Evolutionary conservation across 2,329 filamentous ascomycete species (phyloP).

Genomic region (Harringtonia lauricola): DNA sequence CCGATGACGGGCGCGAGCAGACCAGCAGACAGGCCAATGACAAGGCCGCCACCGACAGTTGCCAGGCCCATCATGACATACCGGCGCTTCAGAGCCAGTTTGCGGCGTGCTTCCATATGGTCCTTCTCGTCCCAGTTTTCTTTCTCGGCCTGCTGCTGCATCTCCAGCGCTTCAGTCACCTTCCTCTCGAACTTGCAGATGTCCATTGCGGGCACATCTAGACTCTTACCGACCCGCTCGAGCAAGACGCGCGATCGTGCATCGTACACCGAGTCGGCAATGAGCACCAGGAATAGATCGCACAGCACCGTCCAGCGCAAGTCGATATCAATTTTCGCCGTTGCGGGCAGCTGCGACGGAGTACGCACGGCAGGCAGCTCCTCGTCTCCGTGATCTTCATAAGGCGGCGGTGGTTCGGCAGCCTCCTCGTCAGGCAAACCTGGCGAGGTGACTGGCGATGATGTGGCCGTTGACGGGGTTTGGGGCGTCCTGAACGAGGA

Average conservation of each 20-base stretch:
- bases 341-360: slow-evolving; percentile 70
- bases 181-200: slow-evolving; percentile 96
- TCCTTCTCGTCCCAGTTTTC: slow-evolving; percentile 98
- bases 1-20: slow-evolving; percentile 89
- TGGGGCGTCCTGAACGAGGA: background rate
- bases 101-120: slow-evolving; percentile 78
- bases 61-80: slow-evolving; percentile 95
- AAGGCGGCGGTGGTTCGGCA: slow-evolving; percentile 45
- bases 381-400: slow-evolving; percentile 52
- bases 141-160: slow-evolving; percentile 89
- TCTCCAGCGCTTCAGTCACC: slow-evolving; percentile 91
- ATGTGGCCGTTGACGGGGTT: background rate
- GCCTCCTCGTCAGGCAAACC: slow-evolving; percentile 27
- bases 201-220: slow-evolving; percentile 81
- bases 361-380: slow-evolving; percentile 71
- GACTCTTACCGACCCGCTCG: slow-evolving; percentile 68
- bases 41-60: slow-evolving; percentile 86
- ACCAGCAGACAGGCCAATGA: slow-evolving; percentile 90
- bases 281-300: slow-evolving; percentile 88
- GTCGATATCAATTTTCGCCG: slow-evolving; percentile 85
- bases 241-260: slow-evolving; percentile 74
- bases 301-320: slow-evolving; percentile 94
- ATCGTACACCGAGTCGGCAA: slow-evolving; percentile 92
- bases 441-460: background rate
- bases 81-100: slow-evolving; percentile 68